Evolutionary conservation across 345 rosid genomes (phyloP), one percentile per base, ranked within the genome.

Genomic region (Corchorus olitorius): DNA sequence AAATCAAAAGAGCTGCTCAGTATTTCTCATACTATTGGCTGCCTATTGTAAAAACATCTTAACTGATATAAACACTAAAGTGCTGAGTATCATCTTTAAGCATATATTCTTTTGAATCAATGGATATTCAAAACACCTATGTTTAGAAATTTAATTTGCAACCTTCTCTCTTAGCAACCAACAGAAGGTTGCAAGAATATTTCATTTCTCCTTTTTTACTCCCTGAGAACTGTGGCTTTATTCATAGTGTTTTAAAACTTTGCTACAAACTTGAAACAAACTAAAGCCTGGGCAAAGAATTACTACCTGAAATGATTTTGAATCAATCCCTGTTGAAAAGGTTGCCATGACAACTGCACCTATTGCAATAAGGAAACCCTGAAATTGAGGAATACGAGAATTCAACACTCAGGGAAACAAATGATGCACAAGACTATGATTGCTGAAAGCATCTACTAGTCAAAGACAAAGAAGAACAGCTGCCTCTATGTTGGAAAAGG

Each of bases 291-390:
- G 22, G 11, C 19, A 55, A 12, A 4, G 48, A 8, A 73, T 39
- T 8, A 56, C 45, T 43, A 73, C 97, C 87, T 86, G 88, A 80
- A 94, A 94, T 10, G 97, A 90, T 75, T 93, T 86, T 20, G 97
- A 94, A 77, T 91, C 98, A 16, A 94, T 87, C 63, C 98, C 97
- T 0, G 98, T 94, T 50, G 98, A 94, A 82, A 93, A 94, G 45
- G 97, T 94, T 65, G 98, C 95, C 83, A 89, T 86, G 79, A 94
- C 98, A 55, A 89, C 86, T 60, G 97, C 93, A 61, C 91, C 85
- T 74, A 94, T 85, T 14, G 94, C 98, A 45, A 93, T 85, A 66
- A 94, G 75, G 83, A 94, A 94, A 81, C 98, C 82, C 98, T 93
- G 85, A 6, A 68, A 62, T 35, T 63, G 63, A 75, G 49, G n/a